phyloP scores from a whole-genome alignment of 192 early-diverging fungal genomes.

The Backusella sp. region DNA sequence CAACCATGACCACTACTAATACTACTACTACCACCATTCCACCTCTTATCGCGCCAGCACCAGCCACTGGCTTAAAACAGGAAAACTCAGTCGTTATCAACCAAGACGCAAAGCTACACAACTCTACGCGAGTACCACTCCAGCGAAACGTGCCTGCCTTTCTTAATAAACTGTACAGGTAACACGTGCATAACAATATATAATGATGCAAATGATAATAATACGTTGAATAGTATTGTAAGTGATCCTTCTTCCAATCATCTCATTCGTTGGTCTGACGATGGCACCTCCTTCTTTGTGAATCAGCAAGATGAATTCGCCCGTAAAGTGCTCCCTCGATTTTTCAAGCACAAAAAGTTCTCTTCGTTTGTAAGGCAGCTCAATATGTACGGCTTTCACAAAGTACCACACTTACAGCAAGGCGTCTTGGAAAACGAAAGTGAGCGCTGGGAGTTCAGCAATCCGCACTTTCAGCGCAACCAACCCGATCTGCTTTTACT shows the following conservation, averaged over 20 bases:
- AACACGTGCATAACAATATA: conserved; percentile 12
- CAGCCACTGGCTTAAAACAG: background rate
- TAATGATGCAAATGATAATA: background rate
- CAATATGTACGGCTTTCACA: conserved; percentile 98
- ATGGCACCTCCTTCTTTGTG: conserved; percentile 85
- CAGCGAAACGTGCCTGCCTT: conserved; percentile 77
- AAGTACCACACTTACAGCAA: conserved; percentile 90
- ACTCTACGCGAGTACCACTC: background rate
- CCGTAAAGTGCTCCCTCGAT: conserved; percentile 67
- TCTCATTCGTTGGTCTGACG: conserved; percentile 87
- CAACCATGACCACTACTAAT: background rate
- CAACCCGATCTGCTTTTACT: conserved; percentile 89
- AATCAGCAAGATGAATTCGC: conserved; percentile 37
- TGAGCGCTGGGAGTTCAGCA: conserved; percentile 91
- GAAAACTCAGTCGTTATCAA: background rate
- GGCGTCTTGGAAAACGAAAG: conserved; percentile 80
- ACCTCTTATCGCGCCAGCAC: background rate
- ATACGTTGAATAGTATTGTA: conserved; percentile 73
- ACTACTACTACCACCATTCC: background rate
- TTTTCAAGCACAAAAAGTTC: conserved; percentile 94
- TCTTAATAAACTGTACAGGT: conserved; percentile 90
- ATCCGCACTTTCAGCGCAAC: conserved; percentile 85
- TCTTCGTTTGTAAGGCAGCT: conserved; percentile 90
- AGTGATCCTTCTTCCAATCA: conserved; percentile 76
- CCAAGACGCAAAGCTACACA: background rate